Percentiles rank a stretch among this genome's conserved stretches.
phyloP scores from a whole-genome alignment of 306 rosid genomes.

The Cicer arietinum region DNA sequence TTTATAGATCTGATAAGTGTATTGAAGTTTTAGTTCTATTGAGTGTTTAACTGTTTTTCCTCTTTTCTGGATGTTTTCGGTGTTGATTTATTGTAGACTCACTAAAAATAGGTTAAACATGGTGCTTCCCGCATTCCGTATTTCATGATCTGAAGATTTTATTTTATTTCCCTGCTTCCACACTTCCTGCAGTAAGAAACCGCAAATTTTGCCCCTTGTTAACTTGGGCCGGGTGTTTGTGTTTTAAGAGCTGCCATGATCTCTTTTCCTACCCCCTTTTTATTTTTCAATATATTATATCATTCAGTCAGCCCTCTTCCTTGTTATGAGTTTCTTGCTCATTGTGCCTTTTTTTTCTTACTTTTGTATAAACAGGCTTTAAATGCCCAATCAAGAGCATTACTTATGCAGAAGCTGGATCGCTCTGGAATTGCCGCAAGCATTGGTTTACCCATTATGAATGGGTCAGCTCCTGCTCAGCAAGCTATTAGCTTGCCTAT shows the following conservation, averaged over 20 bases:
- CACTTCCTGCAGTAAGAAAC: not conserved
- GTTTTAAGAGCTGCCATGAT: conserved; percentile 1
- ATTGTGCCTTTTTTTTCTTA: conserved; percentile 29
- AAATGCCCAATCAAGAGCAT: conserved; percentile 96
- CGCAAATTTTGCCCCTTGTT: not conserved
- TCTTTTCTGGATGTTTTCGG: conserved; percentile 3
- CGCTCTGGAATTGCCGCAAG: conserved; percentile 95
- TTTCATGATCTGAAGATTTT: not conserved
- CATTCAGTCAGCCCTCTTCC: not conserved
- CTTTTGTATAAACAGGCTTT: conserved; percentile 63
- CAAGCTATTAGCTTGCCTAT: conserved; percentile 63
- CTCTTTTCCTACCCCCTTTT: not conserved
- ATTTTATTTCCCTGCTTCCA: not conserved
- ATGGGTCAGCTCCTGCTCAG: conserved; percentile 71
- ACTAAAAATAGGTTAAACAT: conserved; percentile 8
- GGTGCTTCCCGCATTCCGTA: conserved; percentile 4
- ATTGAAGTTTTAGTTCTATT: conserved; percentile 29
- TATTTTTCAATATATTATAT: not conserved
- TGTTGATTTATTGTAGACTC: conserved; percentile 16
- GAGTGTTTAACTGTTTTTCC: conserved; percentile 9
- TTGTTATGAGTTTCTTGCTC: conserved; percentile 14
- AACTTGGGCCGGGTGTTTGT: not conserved
- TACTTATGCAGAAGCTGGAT: conserved; percentile 94
- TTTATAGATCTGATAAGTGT: not conserved
- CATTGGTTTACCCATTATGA: conserved; percentile 71